These are phyloP conservation scores for Debaryomyces sp. DNA, from an alignment of 1,139 yeast genomes.

Conservation along the genomic window DNA sequence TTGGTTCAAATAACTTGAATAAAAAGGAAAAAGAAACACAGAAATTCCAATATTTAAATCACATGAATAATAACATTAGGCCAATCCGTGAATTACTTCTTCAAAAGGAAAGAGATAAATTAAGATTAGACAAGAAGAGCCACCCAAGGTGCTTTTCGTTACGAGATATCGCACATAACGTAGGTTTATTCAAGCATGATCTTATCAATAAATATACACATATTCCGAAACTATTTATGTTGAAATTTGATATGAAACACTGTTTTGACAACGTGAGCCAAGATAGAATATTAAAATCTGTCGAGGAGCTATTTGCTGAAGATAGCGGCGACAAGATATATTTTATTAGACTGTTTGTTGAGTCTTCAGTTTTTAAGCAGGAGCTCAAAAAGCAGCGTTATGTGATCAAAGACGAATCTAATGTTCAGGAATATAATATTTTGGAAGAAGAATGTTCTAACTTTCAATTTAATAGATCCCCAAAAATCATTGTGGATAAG, in stretches of 20 bases:
- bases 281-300: conserved; percentile 37
- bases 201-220: conserved; percentile 18
- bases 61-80: conserved; percentile 20
- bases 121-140: conserved; percentile 6
- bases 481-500: conserved; percentile 25
- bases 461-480: conserved; percentile 1
- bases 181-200: conserved; percentile 17
- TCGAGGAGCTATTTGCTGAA: conserved; percentile 25
- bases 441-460: conserved; percentile 9
- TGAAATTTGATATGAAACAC: conserved; percentile 76
- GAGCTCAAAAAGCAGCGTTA: conserved; percentile 14
- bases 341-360: conserved; percentile 25
- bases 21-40: conserved; percentile 13
- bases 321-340: conserved; percentile 25
- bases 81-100: conserved; percentile 25
- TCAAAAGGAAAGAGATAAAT: conserved; percentile 12
- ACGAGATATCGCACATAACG: conserved; percentile 27
- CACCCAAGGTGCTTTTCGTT: conserved; percentile 31
- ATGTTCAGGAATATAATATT: conserved; percentile 17
- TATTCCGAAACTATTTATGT: conserved; percentile 48
- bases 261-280: conserved; percentile 82
- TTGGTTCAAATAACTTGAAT: conserved; percentile 11
- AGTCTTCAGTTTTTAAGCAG: conserved; percentile 8
- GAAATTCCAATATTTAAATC: conserved; percentile 19
- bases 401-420: conserved; percentile 14